Percentiles rank a stretch among this genome's conserved stretches.
phyloP scores from a whole-genome alignment of 805 yeast species.

The Scheffersomyces coipomensis region DNA sequence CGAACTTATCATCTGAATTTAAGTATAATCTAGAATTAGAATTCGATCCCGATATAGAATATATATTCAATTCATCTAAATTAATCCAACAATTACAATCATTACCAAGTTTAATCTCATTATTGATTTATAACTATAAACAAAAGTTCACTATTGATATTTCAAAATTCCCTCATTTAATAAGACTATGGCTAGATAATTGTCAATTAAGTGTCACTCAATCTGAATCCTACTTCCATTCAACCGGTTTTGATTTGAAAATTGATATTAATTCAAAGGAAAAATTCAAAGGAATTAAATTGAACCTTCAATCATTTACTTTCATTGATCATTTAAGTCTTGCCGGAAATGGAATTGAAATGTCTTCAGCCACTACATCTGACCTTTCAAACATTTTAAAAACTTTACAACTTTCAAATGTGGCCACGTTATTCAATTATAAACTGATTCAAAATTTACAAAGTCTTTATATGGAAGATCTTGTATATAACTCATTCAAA shows the following conservation, averaged over 20 bases:
- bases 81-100: not conserved
- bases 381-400: not conserved
- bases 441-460: too few relatives aligned
- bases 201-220: not conserved
- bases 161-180: constrained; percentile 8
- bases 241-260: not conserved
- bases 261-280: not conserved
- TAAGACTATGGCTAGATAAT: constrained; percentile 15
- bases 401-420: not conserved
- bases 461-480: not conserved
- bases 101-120: not conserved
- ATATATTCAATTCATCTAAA: constrained; percentile 5
- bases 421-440: too few relatives aligned
- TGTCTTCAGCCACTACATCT: not conserved
- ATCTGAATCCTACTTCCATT: too few relatives aligned
- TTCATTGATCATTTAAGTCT: not conserved
- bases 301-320: not conserved
- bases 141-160: constrained; percentile 11
- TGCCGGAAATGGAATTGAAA: not conserved
- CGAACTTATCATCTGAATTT: not conserved
- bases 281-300: too few relatives aligned
- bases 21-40: constrained; percentile 18
- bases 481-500: too few relatives aligned
- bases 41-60: constrained; percentile 15
- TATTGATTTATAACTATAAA: constrained; percentile 9